A percentile compares a stretch with the other conserved stretches of the same genome.
These are phyloP conservation scores for Aureobasidium sp. DNA, from an alignment of 2,329 filamentous ascomycete species.

Conservation along the genomic window DNA sequence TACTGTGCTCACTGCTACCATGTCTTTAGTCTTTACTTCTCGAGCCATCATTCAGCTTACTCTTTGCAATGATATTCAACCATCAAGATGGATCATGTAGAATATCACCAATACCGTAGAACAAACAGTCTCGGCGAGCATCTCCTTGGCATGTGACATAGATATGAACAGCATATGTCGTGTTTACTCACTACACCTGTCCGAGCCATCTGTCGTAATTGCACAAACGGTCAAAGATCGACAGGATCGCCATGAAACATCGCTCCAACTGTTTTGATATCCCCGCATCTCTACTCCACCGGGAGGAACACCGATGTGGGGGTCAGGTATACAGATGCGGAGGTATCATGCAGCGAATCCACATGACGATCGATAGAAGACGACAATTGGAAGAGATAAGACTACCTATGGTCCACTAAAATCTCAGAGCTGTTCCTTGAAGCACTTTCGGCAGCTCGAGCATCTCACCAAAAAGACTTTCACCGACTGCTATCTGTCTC, in stretches of 20 bases:
- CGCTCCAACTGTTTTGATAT: not conserved
- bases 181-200: not conserved
- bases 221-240: not conserved
- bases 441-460: not conserved
- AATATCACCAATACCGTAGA: too few species aligned
- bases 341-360: not conserved
- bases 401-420: not conserved
- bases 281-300: not conserved
- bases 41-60: too few species aligned
- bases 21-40: too few species aligned
- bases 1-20: too few species aligned
- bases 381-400: not conserved
- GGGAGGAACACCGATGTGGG: not conserved
- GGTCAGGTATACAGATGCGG: not conserved
- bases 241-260: not conserved
- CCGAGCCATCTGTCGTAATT: too few species aligned
- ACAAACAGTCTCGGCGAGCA: too few species aligned
- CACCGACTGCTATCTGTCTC: too few species aligned
- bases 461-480: not conserved
- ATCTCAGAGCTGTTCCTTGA: not conserved
- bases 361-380: not conserved
- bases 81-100: too few species aligned
- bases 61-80: too few species aligned
- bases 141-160: too few species aligned
- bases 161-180: not conserved